phyloP scores from a whole-genome alignment of 441 rosid genomes.

The Syzygium malaccense region DNA sequence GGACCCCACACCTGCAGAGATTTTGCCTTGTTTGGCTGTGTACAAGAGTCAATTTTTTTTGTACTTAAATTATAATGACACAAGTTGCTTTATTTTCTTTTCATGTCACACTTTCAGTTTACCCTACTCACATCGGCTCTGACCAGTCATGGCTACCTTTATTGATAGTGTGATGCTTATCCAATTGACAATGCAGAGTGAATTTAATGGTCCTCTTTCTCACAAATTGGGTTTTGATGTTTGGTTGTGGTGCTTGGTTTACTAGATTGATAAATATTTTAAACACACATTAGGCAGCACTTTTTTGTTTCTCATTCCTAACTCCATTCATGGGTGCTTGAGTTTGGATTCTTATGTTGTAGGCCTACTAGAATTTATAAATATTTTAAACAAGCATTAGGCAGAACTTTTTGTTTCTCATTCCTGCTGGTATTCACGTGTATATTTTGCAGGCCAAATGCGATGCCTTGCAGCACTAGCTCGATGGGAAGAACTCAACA shows the following conservation, averaged over 20 bases:
- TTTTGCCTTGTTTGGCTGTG: not conserved
- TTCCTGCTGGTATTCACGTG: not conserved
- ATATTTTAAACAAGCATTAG: not conserved
- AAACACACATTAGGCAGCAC: not conserved
- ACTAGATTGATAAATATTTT: not conserved
- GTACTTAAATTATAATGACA: not conserved
- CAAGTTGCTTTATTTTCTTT: not conserved
- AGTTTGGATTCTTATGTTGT: not conserved
- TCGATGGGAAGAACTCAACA: conserved; percentile 98
- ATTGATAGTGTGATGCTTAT: not conserved
- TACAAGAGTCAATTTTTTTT: not conserved
- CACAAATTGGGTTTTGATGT: not conserved
- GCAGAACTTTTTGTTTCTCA: not conserved
- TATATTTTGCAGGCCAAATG: conserved; percentile 66
- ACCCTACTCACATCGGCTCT: not conserved
- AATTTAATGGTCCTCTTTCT: not conserved
- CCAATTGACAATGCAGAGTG: not conserved
- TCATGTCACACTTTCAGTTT: not conserved
- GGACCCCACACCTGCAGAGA: not conserved
- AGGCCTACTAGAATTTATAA: not conserved
- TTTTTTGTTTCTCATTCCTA: not conserved
- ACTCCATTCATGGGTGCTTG: not conserved
- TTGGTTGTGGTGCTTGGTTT: not conserved
- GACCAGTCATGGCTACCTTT: not conserved
- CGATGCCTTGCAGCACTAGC: conserved; percentile 99